phyloP scores from a whole-genome alignment of 1,284 basidiomycete genomes.

The Sporisorium reilianum region DNA sequence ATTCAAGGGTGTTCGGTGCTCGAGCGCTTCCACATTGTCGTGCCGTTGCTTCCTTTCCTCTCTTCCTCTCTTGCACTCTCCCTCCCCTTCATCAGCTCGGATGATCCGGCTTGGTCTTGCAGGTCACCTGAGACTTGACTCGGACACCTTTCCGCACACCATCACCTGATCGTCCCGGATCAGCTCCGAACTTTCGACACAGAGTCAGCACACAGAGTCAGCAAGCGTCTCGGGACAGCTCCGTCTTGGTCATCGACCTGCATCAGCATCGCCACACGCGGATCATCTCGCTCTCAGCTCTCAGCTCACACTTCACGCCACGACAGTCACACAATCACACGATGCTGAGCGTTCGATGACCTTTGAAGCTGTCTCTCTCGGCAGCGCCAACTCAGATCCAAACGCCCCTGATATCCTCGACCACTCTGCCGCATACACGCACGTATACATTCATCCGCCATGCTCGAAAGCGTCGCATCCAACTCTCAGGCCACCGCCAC shows the following conservation, averaged over 20 bases:
- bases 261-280: background rate
- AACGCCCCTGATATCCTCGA: background rate
- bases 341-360: conserved; percentile 9
- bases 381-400: background rate
- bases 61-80: background rate
- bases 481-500: conserved; percentile 7
- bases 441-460: background rate
- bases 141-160: background rate
- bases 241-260: background rate
- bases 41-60: no score
- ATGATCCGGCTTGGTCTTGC: background rate
- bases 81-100: background rate
- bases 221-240: background rate
- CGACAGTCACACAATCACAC: background rate
- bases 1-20: background rate
- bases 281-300: background rate
- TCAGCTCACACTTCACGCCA: conserved; percentile 6
- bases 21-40: no score
- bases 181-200: background rate
- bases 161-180: background rate
- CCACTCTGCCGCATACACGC: background rate
- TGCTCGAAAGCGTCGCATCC: conserved; percentile 15
- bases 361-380: conserved; percentile 4
- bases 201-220: no score
- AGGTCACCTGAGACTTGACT: background rate